Evolutionary conservation across 257 asterid genomes (phyloP).

Genomic region (Solanum pimpinellifolium): DNA sequence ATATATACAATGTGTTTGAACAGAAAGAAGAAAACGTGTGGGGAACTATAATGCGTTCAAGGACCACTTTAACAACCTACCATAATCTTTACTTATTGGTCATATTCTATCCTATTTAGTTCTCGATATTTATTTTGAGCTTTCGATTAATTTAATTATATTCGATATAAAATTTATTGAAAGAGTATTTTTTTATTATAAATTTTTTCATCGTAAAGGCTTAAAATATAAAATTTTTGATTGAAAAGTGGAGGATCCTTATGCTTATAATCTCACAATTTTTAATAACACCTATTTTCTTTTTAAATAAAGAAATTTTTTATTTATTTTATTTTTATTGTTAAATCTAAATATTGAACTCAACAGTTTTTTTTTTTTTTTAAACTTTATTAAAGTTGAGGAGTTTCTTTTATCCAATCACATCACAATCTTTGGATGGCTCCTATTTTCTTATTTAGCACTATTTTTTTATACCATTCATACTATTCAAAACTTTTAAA

Average conservation of each 20-base stretch:
- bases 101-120: neutral
- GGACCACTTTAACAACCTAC: neutral
- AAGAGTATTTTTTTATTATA: neutral
- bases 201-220: neutral
- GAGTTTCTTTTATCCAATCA: neutral
- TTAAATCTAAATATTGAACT: too few species aligned
- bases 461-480: neutral
- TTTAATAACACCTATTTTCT: neutral
- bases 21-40: neutral
- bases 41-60: neutral
- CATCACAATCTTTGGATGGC: neutral
- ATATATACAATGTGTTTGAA: neutral
- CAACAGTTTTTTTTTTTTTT: too few species aligned
- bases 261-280: neutral
- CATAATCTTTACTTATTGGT: neutral
- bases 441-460: neutral
- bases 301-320: too few species aligned
- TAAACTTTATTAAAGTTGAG: neutral
- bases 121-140: neutral
- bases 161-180: fast-evolving
- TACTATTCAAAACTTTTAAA: neutral
- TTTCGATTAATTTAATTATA: neutral
- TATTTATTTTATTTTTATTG: too few species aligned
- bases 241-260: neutral
- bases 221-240: neutral